Evolutionary conservation across 352 stramenopile species (phyloP).

Genomic region (Aphanomyces astaci): DNA sequence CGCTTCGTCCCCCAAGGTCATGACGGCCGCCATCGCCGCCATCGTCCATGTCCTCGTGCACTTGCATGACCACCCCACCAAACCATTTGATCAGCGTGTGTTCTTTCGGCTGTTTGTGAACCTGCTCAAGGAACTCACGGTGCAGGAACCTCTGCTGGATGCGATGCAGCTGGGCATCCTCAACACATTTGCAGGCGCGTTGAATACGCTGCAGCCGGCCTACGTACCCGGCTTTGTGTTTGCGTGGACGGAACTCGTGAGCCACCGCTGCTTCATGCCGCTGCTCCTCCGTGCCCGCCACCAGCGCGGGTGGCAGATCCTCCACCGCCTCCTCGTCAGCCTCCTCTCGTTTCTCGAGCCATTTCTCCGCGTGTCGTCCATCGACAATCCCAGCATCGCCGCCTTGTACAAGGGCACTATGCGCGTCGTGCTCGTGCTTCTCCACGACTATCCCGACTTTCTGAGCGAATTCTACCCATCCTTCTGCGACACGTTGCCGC

Average conservation of each 20-base stretch:
- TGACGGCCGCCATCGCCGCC: conserved; percentile 94
- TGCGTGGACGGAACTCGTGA: conserved; percentile 98
- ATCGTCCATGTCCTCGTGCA: conserved; percentile 92
- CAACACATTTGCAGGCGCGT: conserved; percentile 94
- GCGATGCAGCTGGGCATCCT: conserved; percentile 92
- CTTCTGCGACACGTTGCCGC: conserved; percentile 97
- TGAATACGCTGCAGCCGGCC: conserved; percentile 95
- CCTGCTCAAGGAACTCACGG: conserved; percentile 96
- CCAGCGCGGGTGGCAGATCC: conserved; percentile 95
- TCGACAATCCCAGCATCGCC: conserved; percentile 86
- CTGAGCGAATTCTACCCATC: conserved; percentile 96
- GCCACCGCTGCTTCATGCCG: conserved; percentile 97
- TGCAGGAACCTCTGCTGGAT: conserved; percentile 90
- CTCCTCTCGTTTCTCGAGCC: conserved; percentile 97
- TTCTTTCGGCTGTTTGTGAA: conserved; percentile 98
- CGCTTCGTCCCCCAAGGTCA: conserved; percentile 72
- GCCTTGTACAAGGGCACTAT: conserved; percentile 97
- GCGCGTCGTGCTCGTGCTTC: conserved; percentile 94
- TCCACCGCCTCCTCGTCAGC: conserved; percentile 96
- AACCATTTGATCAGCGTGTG: conserved; percentile 95
- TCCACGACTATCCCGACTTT: conserved; percentile 99
- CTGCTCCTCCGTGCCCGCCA: conserved; percentile 90
- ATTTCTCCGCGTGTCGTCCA: conserved; percentile 86
- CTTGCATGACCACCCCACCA: conserved; percentile 65
- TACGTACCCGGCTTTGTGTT: conserved; percentile 96